Base-by-base conservation (phyloP, 108 stramenopile species). In the Schizochytrium sp. region DNA sequence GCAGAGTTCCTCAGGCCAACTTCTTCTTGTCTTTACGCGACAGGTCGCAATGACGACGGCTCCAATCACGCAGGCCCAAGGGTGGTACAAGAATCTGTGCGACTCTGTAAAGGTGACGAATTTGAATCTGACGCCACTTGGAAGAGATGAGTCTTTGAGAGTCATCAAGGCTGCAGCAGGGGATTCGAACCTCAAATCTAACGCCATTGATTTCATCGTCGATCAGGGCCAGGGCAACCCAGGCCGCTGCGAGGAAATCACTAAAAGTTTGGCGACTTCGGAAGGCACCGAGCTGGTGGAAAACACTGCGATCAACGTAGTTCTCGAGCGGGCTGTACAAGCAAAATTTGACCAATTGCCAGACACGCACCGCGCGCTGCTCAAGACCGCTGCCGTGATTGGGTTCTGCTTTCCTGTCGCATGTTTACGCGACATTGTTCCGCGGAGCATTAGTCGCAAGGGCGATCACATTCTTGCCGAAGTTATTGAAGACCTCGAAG, bases 351-450 rank as follows among this genome's bases (percentile, higher is more conserved):
- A 83, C 45, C 51, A 16, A 6, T 28, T 83, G 51, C 18, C 76
- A 5, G 76, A 83, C 28, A 83, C 76, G 48, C 76, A 83, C 51
- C 76, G 76, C 51, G 76, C 76, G 44, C 76, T 83, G n/a, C 51
- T 83, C n/a, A 83, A 83, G 28, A 83, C 76, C 44, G 76, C 76
- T 28, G 44, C 76, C n/a, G 76, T 83, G 23, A 83, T 83, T 23
- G 76, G 76, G 0, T 25, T 23, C 12, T 53, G 48, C 23, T 83
- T 83, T n/a, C 76, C 76, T 12, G 18, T 53, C 6, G 76, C 23
- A n/a, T 83, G 76, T 44, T 28, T 83, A 4, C 76, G 44, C 28
- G 51, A 53, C 51, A 47, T 23, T 12, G 51, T 83, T 12, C 76
- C 76, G 12, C 76, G 76, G 12, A 45, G 76, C 76, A 83, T 83